These are phyloP conservation scores for Podaxis rugospora DNA, from an alignment of 768 basidiomycete genomes.

Conservation along the genomic window DNA sequence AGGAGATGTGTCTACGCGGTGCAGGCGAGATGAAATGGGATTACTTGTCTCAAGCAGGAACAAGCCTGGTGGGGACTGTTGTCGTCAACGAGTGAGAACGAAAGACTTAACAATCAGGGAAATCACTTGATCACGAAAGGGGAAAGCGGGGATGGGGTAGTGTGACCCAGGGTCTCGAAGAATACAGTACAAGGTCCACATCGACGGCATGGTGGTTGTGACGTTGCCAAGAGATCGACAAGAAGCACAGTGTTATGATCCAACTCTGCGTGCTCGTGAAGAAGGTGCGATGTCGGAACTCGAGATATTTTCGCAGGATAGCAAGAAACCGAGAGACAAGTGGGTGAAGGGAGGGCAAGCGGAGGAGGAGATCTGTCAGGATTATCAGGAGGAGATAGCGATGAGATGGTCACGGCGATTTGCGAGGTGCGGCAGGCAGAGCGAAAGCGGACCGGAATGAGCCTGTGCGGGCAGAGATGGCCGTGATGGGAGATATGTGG, in stretches of 20 bases:
- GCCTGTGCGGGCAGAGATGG: conserved; percentile 16
- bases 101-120: not conserved
- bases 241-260: not conserved
- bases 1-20: not conserved
- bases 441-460: conserved; percentile 1
- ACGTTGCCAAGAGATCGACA: conserved; percentile 3
- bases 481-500: conserved; percentile 20
- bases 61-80: not conserved
- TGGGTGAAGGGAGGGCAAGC: not conserved
- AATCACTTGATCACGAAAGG: not conserved
- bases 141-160: conserved; percentile 1
- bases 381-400: conserved; percentile 5
- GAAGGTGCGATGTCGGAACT: not conserved
- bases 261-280: no score
- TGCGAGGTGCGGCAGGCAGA: conserved; percentile 1
- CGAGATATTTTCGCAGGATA: not conserved
- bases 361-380: not conserved
- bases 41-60: not conserved
- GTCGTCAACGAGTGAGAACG: not conserved
- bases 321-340: not conserved
- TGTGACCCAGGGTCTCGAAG: conserved; percentile 1
- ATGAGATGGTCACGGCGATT: conserved; percentile 4
- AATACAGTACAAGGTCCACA: not conserved
- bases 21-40: not conserved
- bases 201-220: not conserved